phyloP scores from a whole-genome alignment of 345 rosid genomes.

The Eucalyptus microcorys region DNA sequence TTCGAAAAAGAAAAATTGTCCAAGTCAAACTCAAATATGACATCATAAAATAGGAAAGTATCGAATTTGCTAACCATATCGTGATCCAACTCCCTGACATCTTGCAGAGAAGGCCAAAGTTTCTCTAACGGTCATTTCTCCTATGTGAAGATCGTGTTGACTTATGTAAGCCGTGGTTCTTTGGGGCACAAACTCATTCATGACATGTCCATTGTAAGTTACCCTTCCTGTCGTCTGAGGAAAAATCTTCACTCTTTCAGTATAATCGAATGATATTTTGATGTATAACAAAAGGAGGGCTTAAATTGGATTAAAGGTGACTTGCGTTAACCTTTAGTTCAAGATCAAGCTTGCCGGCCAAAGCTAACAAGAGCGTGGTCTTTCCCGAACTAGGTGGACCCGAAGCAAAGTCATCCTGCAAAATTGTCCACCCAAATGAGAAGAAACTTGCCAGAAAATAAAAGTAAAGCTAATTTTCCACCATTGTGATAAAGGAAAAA shows the following conservation, averaged over 20 bases:
- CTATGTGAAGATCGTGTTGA: constrained; percentile 68
- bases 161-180: constrained; percentile 53
- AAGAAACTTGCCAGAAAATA: background rate
- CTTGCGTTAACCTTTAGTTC: background rate
- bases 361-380: constrained; percentile 50
- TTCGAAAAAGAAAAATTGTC: background rate
- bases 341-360: constrained; percentile 10
- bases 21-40: background rate
- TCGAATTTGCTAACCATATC: constrained; percentile 29
- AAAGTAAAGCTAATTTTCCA: background rate
- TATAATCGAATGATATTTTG: background rate
- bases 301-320: background rate
- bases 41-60: background rate
- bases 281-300: background rate
- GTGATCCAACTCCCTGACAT: constrained; percentile 59
- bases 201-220: constrained; percentile 33
- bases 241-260: background rate
- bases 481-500: background rate
- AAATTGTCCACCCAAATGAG: background rate
- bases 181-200: constrained; percentile 34
- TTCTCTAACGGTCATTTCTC: constrained; percentile 78
- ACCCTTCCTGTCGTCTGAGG: constrained; percentile 23
- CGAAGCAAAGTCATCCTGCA: constrained; percentile 24
- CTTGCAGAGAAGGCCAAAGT: constrained; percentile 79
- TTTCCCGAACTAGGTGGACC: constrained; percentile 91